Base-by-base conservation (phyloP, 768 basidiomycete genomes). In the Panellus pusillus region DNA sequence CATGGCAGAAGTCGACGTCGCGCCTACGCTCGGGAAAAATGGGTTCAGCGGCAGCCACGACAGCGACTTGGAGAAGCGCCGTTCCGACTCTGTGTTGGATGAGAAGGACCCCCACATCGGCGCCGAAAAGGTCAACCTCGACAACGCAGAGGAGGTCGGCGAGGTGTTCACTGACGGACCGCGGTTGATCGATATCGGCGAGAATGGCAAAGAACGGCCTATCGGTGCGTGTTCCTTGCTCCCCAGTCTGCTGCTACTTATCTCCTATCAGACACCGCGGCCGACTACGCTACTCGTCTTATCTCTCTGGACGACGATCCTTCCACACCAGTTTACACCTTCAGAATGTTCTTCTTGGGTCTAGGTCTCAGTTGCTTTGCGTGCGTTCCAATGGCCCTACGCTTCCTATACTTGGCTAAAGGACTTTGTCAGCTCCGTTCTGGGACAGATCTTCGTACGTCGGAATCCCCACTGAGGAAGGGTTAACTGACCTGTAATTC, bases 281-380 rank as follows among this genome's bases (percentile, higher is more conserved):
- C 61, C 13, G 74, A 75, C 58, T 69, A 70, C 45, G 68, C 74
- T 5, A 63, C 69, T 9, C 72, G 72, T 37, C 65, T 76, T 20
- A 59, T 76, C 39, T 73, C 72, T 9, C 63, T 75, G 37, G 74
- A 74, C 32, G 75, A 78, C 56, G 74, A 76, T 55, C 63, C 66
- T 3, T 62, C 64, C 6, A 63, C 76, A 6, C 72, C 68, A 0
- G 61, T 71, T 3, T 69, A 71, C 50, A 78, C 77, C 14, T 78
- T 79, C 66, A 68, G 78, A 9, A 72, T 75, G 44, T 70, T 72
- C 63, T 72, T 79, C 67, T 64, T 79, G 9, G 72, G 72, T 42
- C 67, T 78, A 31, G 78, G 77, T 11, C 72, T 79, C 40, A 68
- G 71, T 32, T 72, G 72, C 8, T 79, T 79, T 57, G 74, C 54